Base-by-base conservation (phyloP, 345 rosid genomes). In the Brassica cretica region DNA sequence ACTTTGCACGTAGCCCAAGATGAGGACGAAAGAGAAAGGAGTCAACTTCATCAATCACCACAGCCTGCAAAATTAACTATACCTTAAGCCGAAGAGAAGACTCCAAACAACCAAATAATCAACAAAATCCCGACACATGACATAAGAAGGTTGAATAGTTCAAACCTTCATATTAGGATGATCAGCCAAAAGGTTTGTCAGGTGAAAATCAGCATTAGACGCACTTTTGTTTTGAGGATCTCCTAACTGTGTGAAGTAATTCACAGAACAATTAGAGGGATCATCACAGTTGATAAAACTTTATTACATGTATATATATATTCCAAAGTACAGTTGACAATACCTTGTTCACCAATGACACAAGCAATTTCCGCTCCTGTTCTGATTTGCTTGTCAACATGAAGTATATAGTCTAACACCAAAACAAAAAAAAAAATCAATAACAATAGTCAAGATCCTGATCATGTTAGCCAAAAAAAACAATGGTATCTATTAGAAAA, bases 161-260 rank as follows among this genome's bases (percentile, higher is more conserved):
- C 19, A 5, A 73, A 95, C 98, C 98, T 91, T 95, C 99, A 95
- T 95, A 77, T 91, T 93, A 80, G 96, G 99, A 84, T 95, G 99
- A 56, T 93, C 96, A 2, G 98, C 88, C 73, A 93, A 84, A 78
- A 95, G 96, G 82, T 90, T 93, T 37, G 98, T 86, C 56, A 95
- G 78, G 88, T 93, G 88, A 83, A 77, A 95, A 83, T 91, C 97
- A 71, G 98, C 98, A 86, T 91, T 95, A 33, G 99, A 95, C 74
- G 98, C 99, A 76, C 93, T 87, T 78, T 88, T 95, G 79, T 85
- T 93, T 79, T 95, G 97, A 71, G 99, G 99, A 87, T 95, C 99
- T 74, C 99, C 99, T 6, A 93, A 89, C 99, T 95, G 85, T 65
- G 71, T 44, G 72, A 75, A 59, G 69, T 62, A 80, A 78, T 75